Conservation (phyloP, 2,329 filamentous ascomycete genomes). For the Epicoccum nigrum region DNA sequence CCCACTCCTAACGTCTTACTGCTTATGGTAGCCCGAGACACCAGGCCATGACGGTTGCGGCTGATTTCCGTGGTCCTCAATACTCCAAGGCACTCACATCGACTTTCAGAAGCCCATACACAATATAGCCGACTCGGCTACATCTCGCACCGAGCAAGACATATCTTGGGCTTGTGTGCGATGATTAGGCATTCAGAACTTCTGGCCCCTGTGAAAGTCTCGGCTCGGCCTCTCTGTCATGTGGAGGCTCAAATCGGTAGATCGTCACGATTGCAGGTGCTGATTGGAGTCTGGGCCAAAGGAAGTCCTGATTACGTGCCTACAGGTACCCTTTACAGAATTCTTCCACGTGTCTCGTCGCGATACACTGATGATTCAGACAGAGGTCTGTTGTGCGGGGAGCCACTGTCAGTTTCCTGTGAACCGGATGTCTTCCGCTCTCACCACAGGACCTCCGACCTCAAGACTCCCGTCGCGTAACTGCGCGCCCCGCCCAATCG, state of each 20-base stretch:
- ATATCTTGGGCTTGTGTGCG: constrained; percentile 1
- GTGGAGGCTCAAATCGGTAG: constrained; percentile 7
- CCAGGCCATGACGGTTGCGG: constrained; percentile 5
- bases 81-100: constrained; percentile 4
- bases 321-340: constrained; percentile 1
- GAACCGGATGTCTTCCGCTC: not conserved
- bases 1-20: constrained; percentile 14
- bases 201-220: constrained; percentile 3
- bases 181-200: constrained; percentile 1
- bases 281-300: constrained; percentile 5
- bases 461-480: too few species aligned
- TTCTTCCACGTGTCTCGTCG: not conserved
- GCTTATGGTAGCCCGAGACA: constrained; percentile 14
- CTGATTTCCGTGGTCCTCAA: not conserved
- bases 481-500: too few species aligned
- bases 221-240: not conserved
- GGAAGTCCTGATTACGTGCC: constrained; percentile 1
- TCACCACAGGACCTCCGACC: too few species aligned
- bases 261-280: not conserved
- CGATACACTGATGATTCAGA: not conserved
- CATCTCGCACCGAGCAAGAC: not conserved
- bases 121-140: constrained; percentile 15
- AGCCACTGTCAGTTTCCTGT: not conserved
- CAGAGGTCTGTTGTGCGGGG: not conserved
- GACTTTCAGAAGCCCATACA: constrained; percentile 2